Evolutionary conservation across 169 alveolate species (phyloP).

Genomic region (Condylostoma magnum): DNA sequence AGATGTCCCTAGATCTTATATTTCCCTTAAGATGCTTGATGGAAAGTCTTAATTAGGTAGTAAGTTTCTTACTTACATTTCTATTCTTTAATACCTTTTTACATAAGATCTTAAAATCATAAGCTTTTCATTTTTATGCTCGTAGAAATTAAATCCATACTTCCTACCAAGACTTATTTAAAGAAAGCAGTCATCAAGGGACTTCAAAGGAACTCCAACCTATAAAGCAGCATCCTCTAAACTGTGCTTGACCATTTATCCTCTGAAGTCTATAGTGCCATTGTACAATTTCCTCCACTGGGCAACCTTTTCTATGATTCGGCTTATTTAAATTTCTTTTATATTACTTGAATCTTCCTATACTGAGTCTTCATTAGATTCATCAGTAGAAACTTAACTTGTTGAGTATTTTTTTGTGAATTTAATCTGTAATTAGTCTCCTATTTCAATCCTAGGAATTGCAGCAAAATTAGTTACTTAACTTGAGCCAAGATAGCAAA

Average conservation of each 20-base stretch:
- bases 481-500: background rate
- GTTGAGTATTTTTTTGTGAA: background rate
- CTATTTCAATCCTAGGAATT: conserved; percentile 3
- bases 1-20: background rate
- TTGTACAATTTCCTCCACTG: conserved; percentile 82
- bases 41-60: background rate
- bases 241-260: conserved; percentile 48
- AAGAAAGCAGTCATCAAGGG: conserved; percentile 81
- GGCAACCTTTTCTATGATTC: conserved; percentile 76
- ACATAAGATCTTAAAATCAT: conserved; percentile 77
- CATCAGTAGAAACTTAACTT: background rate
- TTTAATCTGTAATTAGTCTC: background rate
- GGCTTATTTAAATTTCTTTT: conserved; percentile 82
- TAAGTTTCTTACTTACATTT: conserved; percentile 19
- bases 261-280: conserved; percentile 63
- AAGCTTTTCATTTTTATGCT: conserved; percentile 72
- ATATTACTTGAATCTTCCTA: conserved; percentile 59
- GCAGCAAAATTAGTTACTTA: background rate
- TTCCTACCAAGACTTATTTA: conserved; percentile 75
- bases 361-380: background rate
- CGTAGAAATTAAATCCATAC: conserved; percentile 72
- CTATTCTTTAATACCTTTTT: conserved; percentile 48
- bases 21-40: background rate
- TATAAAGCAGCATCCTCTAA: conserved; percentile 82
- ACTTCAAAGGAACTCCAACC: conserved; percentile 80